A percentile compares a stretch with the other conserved stretches of the same genome.
phyloP scores from a whole-genome alignment of 2,329 filamentous ascomycete genomes.

The Trichoderma atrobrunneum region DNA sequence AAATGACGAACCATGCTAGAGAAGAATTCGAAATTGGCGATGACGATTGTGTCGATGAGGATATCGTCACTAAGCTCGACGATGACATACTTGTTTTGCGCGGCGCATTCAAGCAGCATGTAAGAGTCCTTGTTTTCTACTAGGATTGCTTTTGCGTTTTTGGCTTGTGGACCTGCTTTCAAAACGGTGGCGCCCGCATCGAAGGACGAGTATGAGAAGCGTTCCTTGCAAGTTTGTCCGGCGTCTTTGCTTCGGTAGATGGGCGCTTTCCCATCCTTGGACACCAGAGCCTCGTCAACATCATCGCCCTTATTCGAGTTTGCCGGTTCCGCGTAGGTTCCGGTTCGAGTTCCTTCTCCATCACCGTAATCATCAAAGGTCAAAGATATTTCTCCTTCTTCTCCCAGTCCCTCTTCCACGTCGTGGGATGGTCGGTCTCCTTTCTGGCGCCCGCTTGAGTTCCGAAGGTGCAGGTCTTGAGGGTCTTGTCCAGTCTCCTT shows the following conservation, averaged over 20 bases:
- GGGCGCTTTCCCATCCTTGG: conserved; percentile 50
- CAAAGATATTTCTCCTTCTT: conserved; percentile 77
- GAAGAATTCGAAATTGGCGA: conserved; percentile 99
- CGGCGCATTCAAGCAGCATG: conserved; percentile 89
- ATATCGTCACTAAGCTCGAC: conserved; percentile 86
- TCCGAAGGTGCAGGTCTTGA: conserved; percentile 63
- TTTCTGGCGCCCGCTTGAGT: conserved; percentile 49
- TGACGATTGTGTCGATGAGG: conserved; percentile 89
- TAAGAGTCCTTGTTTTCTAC: conserved; percentile 98
- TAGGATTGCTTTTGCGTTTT: conserved; percentile 83
- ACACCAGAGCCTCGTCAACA: conserved; percentile 42
- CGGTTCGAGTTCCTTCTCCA: conserved; percentile 18
- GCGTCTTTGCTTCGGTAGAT: conserved; percentile 81
- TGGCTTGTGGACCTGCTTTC: conserved; percentile 83
- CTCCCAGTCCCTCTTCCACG: conserved; percentile 72
- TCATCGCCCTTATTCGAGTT: conserved; percentile 17
- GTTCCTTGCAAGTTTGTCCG: conserved; percentile 94
- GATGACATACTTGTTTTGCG: conserved; percentile 87
- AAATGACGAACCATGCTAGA: conserved; percentile 94
- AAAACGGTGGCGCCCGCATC: conserved; percentile 92
- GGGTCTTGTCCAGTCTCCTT: conserved; percentile 75
- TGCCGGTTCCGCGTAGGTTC: not conserved
- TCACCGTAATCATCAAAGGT: conserved; percentile 46
- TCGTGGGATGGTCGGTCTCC: conserved; percentile 51
- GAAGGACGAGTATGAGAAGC: conserved; percentile 96